Conservation (phyloP, 441 rosid species). For the Syzygium syzygioides region DNA sequence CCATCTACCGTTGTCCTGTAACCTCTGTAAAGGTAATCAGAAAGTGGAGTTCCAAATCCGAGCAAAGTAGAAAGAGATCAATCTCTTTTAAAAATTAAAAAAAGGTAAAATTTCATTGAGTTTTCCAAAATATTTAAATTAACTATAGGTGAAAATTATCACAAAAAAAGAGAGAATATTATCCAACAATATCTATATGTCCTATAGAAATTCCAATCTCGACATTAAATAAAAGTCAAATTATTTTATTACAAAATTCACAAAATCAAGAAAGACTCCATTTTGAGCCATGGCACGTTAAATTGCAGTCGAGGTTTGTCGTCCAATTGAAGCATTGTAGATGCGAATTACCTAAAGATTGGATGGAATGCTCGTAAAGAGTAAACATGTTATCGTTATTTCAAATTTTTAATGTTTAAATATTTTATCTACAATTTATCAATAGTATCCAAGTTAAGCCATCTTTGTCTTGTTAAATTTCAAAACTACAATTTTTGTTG, state of each 20-base stretch:
- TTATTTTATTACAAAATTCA: neutral
- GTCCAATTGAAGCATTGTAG: neutral
- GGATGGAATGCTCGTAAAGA: too few relatives aligned
- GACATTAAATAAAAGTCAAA: neutral
- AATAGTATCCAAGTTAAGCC: neutral
- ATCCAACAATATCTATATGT: neutral
- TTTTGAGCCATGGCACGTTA: neutral
- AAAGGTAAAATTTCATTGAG: neutral
- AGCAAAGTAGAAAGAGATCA: neutral
- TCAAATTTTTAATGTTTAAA: neutral
- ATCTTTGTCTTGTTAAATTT: neutral
- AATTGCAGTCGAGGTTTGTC: neutral
- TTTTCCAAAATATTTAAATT: neutral
- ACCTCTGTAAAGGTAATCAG: neutral
- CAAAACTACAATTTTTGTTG: neutral
- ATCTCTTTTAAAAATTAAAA: neutral
- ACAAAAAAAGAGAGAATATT: too few relatives aligned
- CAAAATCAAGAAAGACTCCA: neutral
- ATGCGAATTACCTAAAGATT: too few relatives aligned
- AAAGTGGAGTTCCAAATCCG: neutral
- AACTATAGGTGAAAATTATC: neutral
- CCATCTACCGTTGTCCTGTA: neutral
- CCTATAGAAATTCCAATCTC: neutral
- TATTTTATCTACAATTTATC: neutral
- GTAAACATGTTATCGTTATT: too few relatives aligned